Conservation (phyloP, 495 filamentous ascomycete species). For the Rhypophila decipiens region DNA sequence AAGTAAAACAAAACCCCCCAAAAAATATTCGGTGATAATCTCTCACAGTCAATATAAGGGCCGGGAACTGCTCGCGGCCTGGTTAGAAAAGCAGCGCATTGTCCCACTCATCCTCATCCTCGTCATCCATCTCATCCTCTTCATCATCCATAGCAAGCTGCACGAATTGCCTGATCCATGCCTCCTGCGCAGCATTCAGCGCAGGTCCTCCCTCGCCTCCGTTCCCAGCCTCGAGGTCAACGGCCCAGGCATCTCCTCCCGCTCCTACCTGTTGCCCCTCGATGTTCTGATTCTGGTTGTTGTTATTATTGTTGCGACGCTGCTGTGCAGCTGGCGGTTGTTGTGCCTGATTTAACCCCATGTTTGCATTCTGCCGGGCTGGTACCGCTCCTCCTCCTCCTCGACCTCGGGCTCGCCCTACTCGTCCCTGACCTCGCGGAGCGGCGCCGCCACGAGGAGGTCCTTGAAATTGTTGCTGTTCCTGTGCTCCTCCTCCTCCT, state of each 20-base stretch:
- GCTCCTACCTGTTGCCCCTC: not conserved
- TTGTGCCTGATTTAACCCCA: slow-evolving; percentile 13
- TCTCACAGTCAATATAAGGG: no score
- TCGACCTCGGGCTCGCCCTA: slow-evolving; percentile 8
- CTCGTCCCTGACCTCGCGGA: slow-evolving; percentile 9
- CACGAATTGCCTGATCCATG: slow-evolving; percentile 50
- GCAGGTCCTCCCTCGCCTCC: slow-evolving; percentile 5
- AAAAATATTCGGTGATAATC: no score
- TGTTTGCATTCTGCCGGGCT: slow-evolving; percentile 22
- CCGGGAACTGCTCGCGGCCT: no score
- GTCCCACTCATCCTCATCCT: slow-evolving; percentile 25
- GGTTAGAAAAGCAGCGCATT: no score
- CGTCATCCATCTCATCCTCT: slow-evolving; percentile 39
- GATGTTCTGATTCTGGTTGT: not conserved
- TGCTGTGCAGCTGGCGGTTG: slow-evolving; percentile 4
- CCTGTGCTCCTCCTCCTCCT: slow-evolving; percentile 6
- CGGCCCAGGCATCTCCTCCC: slow-evolving; percentile 2
- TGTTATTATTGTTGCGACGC: slow-evolving; percentile 17
- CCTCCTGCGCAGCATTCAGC: slow-evolving; percentile 33
- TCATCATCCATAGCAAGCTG: slow-evolving; percentile 46
- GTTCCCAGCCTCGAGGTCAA: slow-evolving; percentile 3
- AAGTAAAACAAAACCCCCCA: no score
- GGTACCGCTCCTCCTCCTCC: slow-evolving; percentile 3
- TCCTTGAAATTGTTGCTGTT: slow-evolving; percentile 4
- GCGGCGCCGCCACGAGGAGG: not conserved